phyloP scores from a whole-genome alignment of 2,329 filamentous ascomycete genomes.

The Tolypocladium ophioglossoides region DNA sequence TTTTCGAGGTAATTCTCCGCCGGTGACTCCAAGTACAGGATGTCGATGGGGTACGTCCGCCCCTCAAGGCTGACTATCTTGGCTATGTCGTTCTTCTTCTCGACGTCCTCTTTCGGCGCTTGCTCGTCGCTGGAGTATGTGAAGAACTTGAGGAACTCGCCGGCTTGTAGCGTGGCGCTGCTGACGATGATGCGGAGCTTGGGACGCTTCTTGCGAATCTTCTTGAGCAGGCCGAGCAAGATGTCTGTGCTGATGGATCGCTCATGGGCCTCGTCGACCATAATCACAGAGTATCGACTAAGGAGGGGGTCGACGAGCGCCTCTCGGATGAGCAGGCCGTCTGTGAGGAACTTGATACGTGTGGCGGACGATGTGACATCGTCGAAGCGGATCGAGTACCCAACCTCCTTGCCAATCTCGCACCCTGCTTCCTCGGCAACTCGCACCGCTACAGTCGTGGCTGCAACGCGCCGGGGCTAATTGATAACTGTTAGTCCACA shows the following conservation, averaged over 20 bases:
- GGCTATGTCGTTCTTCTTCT: conserved; percentile 18
- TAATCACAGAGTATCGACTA: conserved; percentile 86
- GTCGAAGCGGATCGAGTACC: conserved; percentile 88
- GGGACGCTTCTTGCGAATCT: conserved; percentile 68
- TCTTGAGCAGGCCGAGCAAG: conserved; percentile 80
- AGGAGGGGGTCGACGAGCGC: conserved; percentile 86
- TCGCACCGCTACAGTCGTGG: conserved; percentile 76
- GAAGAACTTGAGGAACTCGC: conserved; percentile 78
- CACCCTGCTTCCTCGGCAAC: conserved; percentile 86
- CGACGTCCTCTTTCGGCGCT: conserved; percentile 11
- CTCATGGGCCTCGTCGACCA: conserved; percentile 97
- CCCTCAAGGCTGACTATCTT: conserved; percentile 77
- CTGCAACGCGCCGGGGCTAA: conserved; percentile 80
- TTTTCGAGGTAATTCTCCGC: conserved; percentile 80
- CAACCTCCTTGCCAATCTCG: conserved; percentile 79
- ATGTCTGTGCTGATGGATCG: conserved; percentile 88
- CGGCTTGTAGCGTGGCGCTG: conserved; percentile 86
- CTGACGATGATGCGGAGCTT: conserved; percentile 85
- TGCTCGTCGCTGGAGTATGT: conserved; percentile 26
- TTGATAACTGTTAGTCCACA: neutral
- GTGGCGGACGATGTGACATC: conserved; percentile 81
- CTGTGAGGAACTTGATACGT: conserved; percentile 88
- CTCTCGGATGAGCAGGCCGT: conserved; percentile 83
- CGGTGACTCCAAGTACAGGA: conserved; percentile 68
- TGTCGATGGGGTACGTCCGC: conserved; percentile 78